phyloP scores from a whole-genome alignment of 2,329 filamentous ascomycete species.

The Dryadomyces quercus-mongolicae region DNA sequence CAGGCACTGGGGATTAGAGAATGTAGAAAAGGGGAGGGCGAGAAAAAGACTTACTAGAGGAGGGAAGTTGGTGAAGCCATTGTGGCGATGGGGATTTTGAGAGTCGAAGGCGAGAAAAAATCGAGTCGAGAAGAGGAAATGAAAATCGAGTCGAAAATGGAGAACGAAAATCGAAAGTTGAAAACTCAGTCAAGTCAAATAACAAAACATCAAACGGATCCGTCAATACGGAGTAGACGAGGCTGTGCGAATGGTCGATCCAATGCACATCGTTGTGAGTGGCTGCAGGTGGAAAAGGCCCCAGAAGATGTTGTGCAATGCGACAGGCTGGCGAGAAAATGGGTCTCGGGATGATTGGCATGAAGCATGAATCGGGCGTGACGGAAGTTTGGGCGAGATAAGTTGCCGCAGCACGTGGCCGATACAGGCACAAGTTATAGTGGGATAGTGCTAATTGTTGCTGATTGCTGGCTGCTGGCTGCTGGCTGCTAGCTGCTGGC shows the following conservation, averaged over 20 bases:
- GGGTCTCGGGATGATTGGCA: neutral
- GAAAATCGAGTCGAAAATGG: neutral
- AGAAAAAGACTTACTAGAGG: neutral
- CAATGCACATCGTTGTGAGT: neutral
- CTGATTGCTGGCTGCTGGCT: neutral
- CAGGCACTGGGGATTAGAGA: conserved; percentile 52
- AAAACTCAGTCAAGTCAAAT: neutral
- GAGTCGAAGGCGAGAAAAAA: neutral
- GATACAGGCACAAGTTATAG: no score
- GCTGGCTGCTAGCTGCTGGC: neutral
- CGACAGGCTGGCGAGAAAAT: neutral
- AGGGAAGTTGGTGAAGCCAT: neutral
- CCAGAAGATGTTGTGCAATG: neutral
- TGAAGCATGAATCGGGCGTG: neutral
- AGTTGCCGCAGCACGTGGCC: neutral
- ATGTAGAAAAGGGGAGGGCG: neutral
- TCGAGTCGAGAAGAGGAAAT: neutral
- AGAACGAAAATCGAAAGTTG: neutral
- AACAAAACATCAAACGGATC: neutral
- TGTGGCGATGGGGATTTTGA: neutral
- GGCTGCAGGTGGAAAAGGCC: neutral
- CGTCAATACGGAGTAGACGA: conserved; percentile 1
- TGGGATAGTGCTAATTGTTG: no score
- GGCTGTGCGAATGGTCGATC: neutral
- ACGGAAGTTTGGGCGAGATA: neutral